phyloP scores from a whole-genome alignment of 768 basidiomycete species.

The Zangia roseola region DNA sequence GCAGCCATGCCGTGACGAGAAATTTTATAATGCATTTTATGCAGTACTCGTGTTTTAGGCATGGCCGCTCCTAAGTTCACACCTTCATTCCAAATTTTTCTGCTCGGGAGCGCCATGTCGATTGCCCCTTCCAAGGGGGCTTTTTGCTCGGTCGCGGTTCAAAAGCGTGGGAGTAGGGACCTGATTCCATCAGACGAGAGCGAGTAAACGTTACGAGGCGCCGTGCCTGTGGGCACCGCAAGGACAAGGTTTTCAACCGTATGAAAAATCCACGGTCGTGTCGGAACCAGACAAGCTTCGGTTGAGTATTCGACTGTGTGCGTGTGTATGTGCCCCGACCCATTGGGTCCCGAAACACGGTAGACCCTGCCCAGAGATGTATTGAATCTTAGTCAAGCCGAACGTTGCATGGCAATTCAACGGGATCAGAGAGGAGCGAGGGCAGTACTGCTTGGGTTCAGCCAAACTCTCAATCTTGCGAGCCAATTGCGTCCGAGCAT shows the following conservation, averaged over 20 bases:
- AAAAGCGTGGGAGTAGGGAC: conserved; percentile 19
- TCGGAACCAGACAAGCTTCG: not conserved
- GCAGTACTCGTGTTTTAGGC: conserved; percentile 27
- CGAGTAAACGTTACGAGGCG: conserved; percentile 13
- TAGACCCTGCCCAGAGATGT: conserved; percentile 7
- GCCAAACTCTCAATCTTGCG: conserved; percentile 15
- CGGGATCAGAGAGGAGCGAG: conserved; percentile 12
- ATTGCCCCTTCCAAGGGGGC: conserved; percentile 3
- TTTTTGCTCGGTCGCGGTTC: conserved; percentile 9
- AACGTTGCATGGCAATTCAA: conserved; percentile 2
- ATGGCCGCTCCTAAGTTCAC: conserved; percentile 22
- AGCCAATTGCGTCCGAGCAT: not conserved
- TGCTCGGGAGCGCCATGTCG: conserved; percentile 22
- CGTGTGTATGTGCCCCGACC: not conserved
- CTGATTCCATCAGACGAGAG: conserved; percentile 18
- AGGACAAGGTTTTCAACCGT: conserved; percentile 27
- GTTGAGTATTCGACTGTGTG: not conserved
- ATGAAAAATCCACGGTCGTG: conserved; percentile 9
- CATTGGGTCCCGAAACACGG: conserved; percentile 6
- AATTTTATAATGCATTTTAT: conserved; percentile 11
- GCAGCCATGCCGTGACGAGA: conserved; percentile 18
- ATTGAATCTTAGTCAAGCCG: conserved; percentile 11
- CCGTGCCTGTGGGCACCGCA: conserved; percentile 30
- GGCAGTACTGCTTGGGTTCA: conserved; percentile 5
- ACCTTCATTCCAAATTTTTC: conserved; percentile 18